Conservation (phyloP, 495 filamentous ascomycete species). For the Aspergillus bridgeri region DNA sequence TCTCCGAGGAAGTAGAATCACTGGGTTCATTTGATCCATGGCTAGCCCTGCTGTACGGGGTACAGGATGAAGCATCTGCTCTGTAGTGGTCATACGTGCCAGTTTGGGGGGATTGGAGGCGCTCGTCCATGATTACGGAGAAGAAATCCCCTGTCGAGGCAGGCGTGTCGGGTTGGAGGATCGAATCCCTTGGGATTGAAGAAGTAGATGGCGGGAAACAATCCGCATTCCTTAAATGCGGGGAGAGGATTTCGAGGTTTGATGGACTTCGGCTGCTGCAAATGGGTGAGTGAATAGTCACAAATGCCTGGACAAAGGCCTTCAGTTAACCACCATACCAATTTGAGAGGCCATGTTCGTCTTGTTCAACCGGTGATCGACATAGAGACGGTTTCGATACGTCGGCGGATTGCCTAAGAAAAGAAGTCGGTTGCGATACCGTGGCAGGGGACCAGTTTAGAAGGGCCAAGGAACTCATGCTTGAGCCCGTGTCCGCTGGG, state of each 20-base stretch:
- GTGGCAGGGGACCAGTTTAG: constrained; percentile 31
- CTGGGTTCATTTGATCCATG: constrained; percentile 6
- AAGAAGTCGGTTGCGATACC: constrained; percentile 36
- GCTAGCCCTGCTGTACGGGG: too few relatives aligned
- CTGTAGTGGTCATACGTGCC: not conserved
- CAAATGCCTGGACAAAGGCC: too few relatives aligned
- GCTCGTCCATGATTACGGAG: constrained; percentile 10
- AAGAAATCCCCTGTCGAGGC: constrained; percentile 11
- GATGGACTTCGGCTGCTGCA: too few relatives aligned
- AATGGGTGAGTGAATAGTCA: too few relatives aligned
- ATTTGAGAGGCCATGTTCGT: not conserved
- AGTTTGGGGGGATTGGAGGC: constrained; percentile 1
- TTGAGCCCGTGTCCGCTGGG: constrained; percentile 27
- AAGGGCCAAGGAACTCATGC: constrained; percentile 27
- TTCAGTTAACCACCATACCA: too few relatives aligned
- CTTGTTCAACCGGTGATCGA: constrained; percentile 1
- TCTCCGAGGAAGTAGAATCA: constrained; percentile 23
- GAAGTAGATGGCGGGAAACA: constrained; percentile 3
- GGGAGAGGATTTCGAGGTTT: not conserved
- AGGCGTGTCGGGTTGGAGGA: not conserved
- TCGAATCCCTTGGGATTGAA: not conserved
- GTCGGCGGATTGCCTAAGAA: constrained; percentile 32
- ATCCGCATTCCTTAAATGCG: constrained; percentile 5
- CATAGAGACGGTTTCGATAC: constrained; percentile 10
- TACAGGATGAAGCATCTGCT: not conserved